A percentile compares a stretch with the other conserved stretches of the same genome.
phyloP scores from a whole-genome alignment of 371 early-diverging fungal genomes.

The Homolaphlyctis polyrhiza region DNA sequence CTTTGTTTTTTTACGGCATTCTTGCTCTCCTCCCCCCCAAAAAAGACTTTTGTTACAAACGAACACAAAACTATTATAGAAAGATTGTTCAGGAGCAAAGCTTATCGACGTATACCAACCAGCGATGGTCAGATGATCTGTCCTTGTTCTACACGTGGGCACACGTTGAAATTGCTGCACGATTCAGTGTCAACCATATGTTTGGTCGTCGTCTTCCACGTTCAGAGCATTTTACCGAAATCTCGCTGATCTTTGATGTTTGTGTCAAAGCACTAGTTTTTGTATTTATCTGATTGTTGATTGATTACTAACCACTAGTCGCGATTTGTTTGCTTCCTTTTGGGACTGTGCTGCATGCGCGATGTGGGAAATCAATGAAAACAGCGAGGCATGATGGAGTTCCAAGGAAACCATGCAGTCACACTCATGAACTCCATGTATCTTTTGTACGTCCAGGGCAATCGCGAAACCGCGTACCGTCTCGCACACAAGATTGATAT shows the following conservation, averaged over 20 bases:
- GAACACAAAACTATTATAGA: not conserved
- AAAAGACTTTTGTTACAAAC: not conserved
- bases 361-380: too few relatives aligned
- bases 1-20: too few relatives aligned
- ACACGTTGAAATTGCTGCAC: not conserved
- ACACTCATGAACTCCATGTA: not conserved
- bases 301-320: too few relatives aligned
- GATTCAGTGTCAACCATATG: not conserved
- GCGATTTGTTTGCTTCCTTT: not conserved
- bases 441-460: not conserved
- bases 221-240: not conserved
- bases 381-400: not conserved
- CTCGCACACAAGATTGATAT: not conserved
- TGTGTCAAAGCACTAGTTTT: too few relatives aligned
- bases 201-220: not conserved
- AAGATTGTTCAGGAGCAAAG: not conserved
- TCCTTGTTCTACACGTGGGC: not conserved
- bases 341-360: too few relatives aligned
- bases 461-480: not conserved
- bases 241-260: not conserved
- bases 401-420: not conserved
- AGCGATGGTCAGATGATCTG: not conserved
- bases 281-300: too few relatives aligned
- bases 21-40: too few relatives aligned
- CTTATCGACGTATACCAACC: not conserved